Percentiles rank a stretch among this genome's conserved stretches.
phyloP scores from a whole-genome alignment of 148 eudicot genomes.

The Chenopodium suecicum region DNA sequence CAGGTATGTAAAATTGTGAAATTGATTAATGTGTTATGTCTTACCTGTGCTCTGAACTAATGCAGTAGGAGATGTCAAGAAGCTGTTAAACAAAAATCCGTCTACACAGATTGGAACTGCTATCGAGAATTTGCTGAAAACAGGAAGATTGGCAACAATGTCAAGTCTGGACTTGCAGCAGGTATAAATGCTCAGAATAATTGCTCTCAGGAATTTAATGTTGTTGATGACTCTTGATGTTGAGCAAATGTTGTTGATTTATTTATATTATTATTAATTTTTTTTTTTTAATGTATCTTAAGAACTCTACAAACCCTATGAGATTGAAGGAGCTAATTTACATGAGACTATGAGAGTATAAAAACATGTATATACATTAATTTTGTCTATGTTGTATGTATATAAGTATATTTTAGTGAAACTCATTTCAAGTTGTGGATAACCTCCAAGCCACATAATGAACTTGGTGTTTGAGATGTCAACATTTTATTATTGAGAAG shows the following conservation, averaged over 20 bases:
- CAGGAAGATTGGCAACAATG: slow-evolving; percentile 68
- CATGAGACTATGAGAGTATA: neutral
- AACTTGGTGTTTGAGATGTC: neutral
- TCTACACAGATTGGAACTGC: slow-evolving; percentile 55
- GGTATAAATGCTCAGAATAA: slow-evolving; percentile 41
- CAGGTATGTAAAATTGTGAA: neutral
- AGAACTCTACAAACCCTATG: neutral
- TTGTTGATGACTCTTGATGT: neutral
- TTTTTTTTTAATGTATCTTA: neutral
- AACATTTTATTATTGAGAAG: neutral
- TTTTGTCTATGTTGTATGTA: neutral
- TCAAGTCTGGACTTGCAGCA: slow-evolving; percentile 80
- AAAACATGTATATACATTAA: too few relatives aligned
- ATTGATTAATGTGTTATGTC: neutral
- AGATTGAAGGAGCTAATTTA: neutral
- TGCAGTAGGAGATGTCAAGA: slow-evolving; percentile 65
- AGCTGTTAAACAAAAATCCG: slow-evolving; percentile 57
- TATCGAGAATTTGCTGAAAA: slow-evolving; percentile 78
- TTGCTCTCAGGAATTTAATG: neutral
- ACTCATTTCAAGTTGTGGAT: neutral
- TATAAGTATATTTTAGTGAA: neutral
- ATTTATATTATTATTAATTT: neutral
- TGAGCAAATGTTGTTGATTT: neutral
- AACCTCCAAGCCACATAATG: neutral
- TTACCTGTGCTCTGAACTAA: slow-evolving; percentile 15